Evolutionary conservation across 495 filamentous ascomycete genomes (phyloP).

Genomic region (Aspergillus cristatus): DNA sequence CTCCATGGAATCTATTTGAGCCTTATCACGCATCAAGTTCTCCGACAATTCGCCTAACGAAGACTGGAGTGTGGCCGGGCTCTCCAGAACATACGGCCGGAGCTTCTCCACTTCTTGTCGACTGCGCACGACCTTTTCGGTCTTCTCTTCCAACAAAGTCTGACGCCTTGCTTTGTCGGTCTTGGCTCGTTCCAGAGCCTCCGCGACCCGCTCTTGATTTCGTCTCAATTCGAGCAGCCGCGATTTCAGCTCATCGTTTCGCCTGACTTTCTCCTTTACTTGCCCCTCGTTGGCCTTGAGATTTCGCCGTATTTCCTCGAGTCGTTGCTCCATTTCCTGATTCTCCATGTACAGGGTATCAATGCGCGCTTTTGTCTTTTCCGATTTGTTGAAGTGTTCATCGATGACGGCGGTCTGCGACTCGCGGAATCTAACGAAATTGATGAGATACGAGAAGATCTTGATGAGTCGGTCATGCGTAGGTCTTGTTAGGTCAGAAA

Average conservation of each 20-base stretch:
- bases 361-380: slow-evolving; percentile 75
- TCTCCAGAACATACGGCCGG: slow-evolving; percentile 83
- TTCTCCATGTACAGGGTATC: slow-evolving; percentile 81
- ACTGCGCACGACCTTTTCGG: slow-evolving; percentile 46
- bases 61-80: slow-evolving; percentile 69
- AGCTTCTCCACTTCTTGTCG: slow-evolving; percentile 79
- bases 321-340: slow-evolving; percentile 67
- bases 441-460: slow-evolving; percentile 94
- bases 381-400: slow-evolving; percentile 82
- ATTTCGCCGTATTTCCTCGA: slow-evolving; percentile 72
- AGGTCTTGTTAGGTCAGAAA: slow-evolving; percentile 80
- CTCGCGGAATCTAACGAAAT: slow-evolving; percentile 95
- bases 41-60: slow-evolving; percentile 74
- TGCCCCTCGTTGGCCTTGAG: slow-evolving; percentile 67
- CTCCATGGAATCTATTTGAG: slow-evolving; percentile 78
- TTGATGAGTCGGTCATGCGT: slow-evolving; percentile 79
- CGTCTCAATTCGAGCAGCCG: slow-evolving; percentile 65
- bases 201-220: slow-evolving; percentile 68
- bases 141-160: slow-evolving; percentile 68
- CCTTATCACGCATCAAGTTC: slow-evolving; percentile 64
- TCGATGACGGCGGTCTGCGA: slow-evolving; percentile 78
- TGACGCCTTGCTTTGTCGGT: slow-evolving; percentile 64
- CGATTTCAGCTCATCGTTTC: slow-evolving; percentile 78
- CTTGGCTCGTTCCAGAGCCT: slow-evolving; percentile 67
- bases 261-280: slow-evolving; percentile 67